These are phyloP conservation scores for Ramichloridium luteum DNA, from an alignment of 2,329 filamentous ascomycete species.

Conservation along the genomic window DNA sequence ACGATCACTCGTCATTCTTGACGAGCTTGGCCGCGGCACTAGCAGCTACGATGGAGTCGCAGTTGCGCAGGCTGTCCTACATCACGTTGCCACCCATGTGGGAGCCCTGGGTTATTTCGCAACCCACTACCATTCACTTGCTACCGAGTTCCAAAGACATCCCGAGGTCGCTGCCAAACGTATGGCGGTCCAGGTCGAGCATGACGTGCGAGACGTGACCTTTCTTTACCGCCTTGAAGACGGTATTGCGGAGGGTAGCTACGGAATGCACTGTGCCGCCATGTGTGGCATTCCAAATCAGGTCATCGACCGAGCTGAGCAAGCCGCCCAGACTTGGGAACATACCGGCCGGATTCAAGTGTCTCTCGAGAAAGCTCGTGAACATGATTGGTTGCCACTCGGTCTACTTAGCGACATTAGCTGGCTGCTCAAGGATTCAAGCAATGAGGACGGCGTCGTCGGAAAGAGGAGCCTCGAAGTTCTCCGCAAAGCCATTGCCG, in stretches of 20 bases:
- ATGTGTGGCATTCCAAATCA: constrained; percentile 88
- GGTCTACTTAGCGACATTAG: constrained; percentile 81
- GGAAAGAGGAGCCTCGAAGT: constrained; percentile 44
- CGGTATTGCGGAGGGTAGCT: constrained; percentile 89
- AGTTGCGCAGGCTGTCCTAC: constrained; percentile 91
- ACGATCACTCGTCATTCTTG: constrained; percentile 87
- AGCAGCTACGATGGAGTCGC: constrained; percentile 93
- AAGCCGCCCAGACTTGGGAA: constrained; percentile 85
- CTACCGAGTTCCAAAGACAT: constrained; percentile 78
- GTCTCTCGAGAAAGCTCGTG: constrained; percentile 60
- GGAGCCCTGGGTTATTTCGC: constrained; percentile 95
- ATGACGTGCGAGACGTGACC: constrained; percentile 71
- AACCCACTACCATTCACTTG: constrained; percentile 91
- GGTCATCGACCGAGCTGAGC: constrained; percentile 77
- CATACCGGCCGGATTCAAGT: constrained; percentile 85
- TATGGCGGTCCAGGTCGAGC: constrained; percentile 93
- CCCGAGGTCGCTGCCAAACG: constrained; percentile 76
- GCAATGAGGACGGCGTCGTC: constrained; percentile 22
- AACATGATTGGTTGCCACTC: constrained; percentile 68
- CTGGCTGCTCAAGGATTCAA: constrained; percentile 53
- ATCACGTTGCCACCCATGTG: constrained; percentile 85
- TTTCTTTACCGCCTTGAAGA: constrained; percentile 92
- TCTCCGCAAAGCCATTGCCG: constrained; percentile 44
- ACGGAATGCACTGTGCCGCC: constrained; percentile 96
- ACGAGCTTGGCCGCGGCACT: constrained; percentile 89